phyloP scores from a whole-genome alignment of 1,284 basidiomycete species.

The Pseudozyma thailandica region DNA sequence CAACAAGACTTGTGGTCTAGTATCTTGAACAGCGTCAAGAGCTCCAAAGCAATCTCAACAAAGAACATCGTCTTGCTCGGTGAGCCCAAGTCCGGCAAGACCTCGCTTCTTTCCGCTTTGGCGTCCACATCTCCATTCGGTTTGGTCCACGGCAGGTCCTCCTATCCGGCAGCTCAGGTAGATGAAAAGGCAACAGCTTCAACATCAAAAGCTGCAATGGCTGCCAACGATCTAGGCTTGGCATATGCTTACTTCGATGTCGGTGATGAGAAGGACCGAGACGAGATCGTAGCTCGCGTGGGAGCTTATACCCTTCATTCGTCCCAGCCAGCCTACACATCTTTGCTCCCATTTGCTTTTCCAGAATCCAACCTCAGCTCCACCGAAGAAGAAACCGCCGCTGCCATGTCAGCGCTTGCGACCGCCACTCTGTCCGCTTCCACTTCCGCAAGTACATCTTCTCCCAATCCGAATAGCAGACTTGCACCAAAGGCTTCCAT shows the following conservation, averaged over 20 bases:
- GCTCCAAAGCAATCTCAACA: conserved; percentile 81
- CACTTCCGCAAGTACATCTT: background rate
- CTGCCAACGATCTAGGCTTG: conserved; percentile 49
- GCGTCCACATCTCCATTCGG: conserved; percentile 68
- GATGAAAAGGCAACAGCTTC: conserved; percentile 8
- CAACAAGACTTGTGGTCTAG: conserved; percentile 82
- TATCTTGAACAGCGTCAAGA: conserved; percentile 87
- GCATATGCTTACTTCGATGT: conserved; percentile 62
- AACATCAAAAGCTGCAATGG: background rate
- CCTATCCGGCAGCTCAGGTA: background rate
- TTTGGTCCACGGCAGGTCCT: conserved; percentile 31
- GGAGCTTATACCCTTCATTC: conserved; percentile 90
- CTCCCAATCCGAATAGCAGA: background rate
- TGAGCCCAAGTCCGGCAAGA: conserved; percentile 80
- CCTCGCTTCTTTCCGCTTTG: conserved; percentile 76
- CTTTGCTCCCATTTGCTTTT: conserved; percentile 84
- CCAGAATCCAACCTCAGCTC: conserved; percentile 72
- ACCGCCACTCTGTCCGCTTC: conserved; percentile 16
- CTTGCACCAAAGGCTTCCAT: conserved; percentile 37
- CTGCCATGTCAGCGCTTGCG: conserved; percentile 28
- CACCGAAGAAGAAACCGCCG: conserved; percentile 29
- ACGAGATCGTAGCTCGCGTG: conserved; percentile 69
- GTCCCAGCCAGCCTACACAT: conserved; percentile 77
- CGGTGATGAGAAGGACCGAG: conserved; percentile 57
- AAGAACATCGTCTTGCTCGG: conserved; percentile 84